A percentile compares a stretch with the other conserved stretches of the same genome.
Conservation (phyloP, 1,284 basidiomycete genomes). For the Trametes pubescens region DNA sequence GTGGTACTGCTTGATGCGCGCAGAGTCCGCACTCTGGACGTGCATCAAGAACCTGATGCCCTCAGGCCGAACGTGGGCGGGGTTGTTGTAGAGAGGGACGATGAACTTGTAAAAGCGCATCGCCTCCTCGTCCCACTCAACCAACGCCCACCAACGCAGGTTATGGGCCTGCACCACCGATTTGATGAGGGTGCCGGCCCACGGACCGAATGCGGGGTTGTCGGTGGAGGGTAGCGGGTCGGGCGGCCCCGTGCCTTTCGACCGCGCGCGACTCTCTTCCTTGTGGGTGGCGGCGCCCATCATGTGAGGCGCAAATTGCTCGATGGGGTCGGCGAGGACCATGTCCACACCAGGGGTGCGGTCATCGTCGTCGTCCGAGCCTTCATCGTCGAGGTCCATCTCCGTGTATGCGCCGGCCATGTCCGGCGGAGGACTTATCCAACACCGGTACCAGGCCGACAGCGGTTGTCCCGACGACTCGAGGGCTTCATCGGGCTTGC, state of each 20-base stretch:
- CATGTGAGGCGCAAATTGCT: background rate
- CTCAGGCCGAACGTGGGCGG: background rate
- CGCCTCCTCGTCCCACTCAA: background rate
- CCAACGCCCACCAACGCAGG: background rate
- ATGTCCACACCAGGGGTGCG: background rate
- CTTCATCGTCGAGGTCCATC: background rate
- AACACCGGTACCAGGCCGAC: background rate
- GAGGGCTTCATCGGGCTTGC: background rate
- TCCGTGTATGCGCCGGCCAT: background rate
- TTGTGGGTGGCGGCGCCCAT: background rate
- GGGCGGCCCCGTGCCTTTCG: background rate
- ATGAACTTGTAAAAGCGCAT: background rate
- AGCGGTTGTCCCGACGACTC: background rate
- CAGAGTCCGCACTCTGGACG: background rate
- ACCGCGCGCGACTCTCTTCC: background rate
- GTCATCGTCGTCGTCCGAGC: background rate
- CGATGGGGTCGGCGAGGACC: background rate
- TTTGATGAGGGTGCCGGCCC: background rate
- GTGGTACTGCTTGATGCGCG: background rate
- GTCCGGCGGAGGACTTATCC: background rate
- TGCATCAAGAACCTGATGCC: background rate
- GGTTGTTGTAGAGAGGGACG: background rate
- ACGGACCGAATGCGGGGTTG: background rate
- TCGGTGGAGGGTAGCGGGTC: background rate
- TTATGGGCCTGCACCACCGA: slow-evolving; percentile 3